Evolutionary conservation across 176 grass and related monocot species (phyloP).

Genomic region (maize (Zea mays)): Zm-B73-REFERENCE-NAM-5.0 NC_050098.1:221305001-221305500

Average conservation of each 20-base stretch:
- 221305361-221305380: conserved; percentile 48
- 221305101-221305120: background rate
- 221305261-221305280: conserved; percentile 54
- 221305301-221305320: conserved; percentile 45
- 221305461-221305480: conserved; percentile 49
- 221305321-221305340: conserved; percentile 51
- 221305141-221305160: conserved; percentile 51
- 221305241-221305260: conserved; percentile 41
- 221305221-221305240: conserved; percentile 9
- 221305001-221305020: conserved; percentile 42
- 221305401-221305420: conserved; percentile 20
- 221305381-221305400: conserved; percentile 10
- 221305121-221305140: conserved; percentile 30
- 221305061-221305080: background rate
- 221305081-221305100: background rate
- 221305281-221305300: conserved; percentile 38
- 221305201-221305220: conserved; percentile 28
- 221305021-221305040: conserved; percentile 67
- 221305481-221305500: conserved; percentile 49
- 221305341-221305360: conserved; percentile 31
- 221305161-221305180: conserved; percentile 32
- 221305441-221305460: conserved; percentile 38
- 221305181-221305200: conserved; percentile 4
- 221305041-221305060: conserved; percentile 58
- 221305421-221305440: conserved; percentile 1